Conservation (phyloP, 139 green algal genomes). For the Chlamydomonas sp. region DNA sequence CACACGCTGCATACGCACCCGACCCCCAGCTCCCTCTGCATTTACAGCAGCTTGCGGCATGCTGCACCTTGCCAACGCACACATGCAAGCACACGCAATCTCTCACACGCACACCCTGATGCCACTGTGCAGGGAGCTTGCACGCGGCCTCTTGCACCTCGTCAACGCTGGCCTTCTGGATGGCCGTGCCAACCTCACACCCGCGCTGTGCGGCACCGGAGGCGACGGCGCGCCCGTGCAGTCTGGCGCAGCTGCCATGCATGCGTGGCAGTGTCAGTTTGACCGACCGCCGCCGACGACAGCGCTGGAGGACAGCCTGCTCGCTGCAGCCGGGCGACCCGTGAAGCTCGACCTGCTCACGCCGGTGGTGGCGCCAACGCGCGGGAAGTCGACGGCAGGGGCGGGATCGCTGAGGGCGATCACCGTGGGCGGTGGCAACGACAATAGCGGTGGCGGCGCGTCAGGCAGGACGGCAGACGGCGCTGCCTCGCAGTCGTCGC, state of each 20-base stretch:
- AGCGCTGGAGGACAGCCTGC: slow-evolving; percentile 33
- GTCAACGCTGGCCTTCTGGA: slow-evolving; percentile 44
- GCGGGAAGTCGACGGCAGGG: no score
- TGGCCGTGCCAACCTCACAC: slow-evolving; percentile 33
- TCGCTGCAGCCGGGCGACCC: not conserved
- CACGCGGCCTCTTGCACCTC: slow-evolving; percentile 1
- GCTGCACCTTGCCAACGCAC: no score
- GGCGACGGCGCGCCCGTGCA: not conserved
- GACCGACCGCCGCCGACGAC: slow-evolving; percentile 14
- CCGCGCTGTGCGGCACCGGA: not conserved
- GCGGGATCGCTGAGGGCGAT: no score
- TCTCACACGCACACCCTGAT: no score
- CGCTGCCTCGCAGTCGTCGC: not conserved
- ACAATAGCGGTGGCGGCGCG: not conserved
- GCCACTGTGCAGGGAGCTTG: no score
- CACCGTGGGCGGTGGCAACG: no score
- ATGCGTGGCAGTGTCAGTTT: slow-evolving; percentile 27
- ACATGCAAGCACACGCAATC: no score
- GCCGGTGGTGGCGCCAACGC: slow-evolving; percentile 19
- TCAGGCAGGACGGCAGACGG: not conserved
- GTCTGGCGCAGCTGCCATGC: not conserved
- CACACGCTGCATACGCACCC: no score
- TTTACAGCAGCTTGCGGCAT: no score
- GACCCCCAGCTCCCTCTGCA: no score
- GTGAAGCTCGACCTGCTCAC: slow-evolving; percentile 40